These are phyloP conservation scores for Rosa persica DNA, from an alignment of 306 rosid genomes.

Conservation along the genomic window DNA sequence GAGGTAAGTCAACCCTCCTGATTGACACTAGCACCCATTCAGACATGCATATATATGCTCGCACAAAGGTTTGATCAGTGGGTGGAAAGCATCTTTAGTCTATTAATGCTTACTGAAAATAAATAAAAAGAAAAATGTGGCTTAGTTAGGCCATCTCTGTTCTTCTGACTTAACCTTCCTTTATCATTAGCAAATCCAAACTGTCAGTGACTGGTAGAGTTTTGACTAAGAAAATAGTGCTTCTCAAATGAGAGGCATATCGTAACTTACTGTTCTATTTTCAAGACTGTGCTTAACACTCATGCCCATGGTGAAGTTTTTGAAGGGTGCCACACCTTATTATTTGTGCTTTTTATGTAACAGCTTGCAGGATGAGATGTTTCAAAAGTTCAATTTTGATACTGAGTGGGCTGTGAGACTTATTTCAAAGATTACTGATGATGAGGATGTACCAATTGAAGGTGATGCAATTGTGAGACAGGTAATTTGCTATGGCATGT, in stretches of 20 bases:
- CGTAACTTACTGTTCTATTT: background rate
- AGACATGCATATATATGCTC: background rate
- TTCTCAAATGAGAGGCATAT: background rate
- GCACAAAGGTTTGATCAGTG: background rate
- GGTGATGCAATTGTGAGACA: slow-evolving; percentile 81
- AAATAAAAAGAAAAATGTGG: background rate
- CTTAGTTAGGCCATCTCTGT: background rate
- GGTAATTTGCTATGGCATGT: slow-evolving; percentile 51
- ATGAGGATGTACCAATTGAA: slow-evolving; percentile 92
- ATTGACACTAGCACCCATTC: background rate
- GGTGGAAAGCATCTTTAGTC: background rate
- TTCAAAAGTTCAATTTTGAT: slow-evolving; percentile 92
- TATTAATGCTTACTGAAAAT: background rate
- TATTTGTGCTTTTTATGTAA: slow-evolving; percentile 35
- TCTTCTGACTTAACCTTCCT: background rate
- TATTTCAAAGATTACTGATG: slow-evolving; percentile 86
- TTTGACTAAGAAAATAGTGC: background rate
- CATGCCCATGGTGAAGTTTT: background rate
- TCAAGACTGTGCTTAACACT: background rate
- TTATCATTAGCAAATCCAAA: background rate
- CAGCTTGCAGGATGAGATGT: slow-evolving; percentile 99
- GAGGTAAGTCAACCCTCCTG: slow-evolving; percentile 53
- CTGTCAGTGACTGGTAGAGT: slow-evolving; percentile 2
- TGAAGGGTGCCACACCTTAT: slow-evolving; percentile 11
- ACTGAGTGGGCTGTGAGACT: slow-evolving; percentile 96